phyloP scores from a whole-genome alignment of 1,139 yeast species.

The Nakaseomyces uthaithaninus region DNA sequence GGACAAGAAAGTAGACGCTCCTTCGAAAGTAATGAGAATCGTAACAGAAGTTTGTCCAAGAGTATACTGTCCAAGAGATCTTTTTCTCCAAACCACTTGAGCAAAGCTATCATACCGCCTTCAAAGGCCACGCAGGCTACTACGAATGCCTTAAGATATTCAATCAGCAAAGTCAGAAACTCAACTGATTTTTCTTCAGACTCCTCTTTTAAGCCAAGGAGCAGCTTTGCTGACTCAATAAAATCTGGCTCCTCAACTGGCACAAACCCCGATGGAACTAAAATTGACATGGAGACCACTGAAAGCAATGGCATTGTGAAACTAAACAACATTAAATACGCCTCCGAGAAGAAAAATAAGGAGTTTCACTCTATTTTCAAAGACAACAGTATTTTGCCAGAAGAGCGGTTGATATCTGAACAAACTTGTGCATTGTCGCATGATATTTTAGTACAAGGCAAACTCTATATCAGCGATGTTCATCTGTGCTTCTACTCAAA shows the following conservation, averaged over 20 bases:
- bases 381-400: constrained; percentile 38
- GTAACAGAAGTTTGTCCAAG: constrained; percentile 24
- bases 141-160: constrained; percentile 16
- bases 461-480: constrained; percentile 52
- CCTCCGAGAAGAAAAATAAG: constrained; percentile 42
- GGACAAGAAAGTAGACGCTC: not conserved
- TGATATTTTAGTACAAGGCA: constrained; percentile 67
- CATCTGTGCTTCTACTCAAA: constrained; percentile 63
- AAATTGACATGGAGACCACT: not conserved
- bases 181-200: constrained; percentile 11
- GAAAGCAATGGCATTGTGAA: constrained; percentile 12
- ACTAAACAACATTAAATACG: constrained; percentile 29
- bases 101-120: constrained; percentile 27
- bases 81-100: constrained; percentile 23
- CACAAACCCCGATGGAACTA: constrained; percentile 2
- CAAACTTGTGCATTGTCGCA: constrained; percentile 64
- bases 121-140: constrained; percentile 9
- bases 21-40: constrained; percentile 14
- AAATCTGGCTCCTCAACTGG: constrained; percentile 13
- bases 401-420: constrained; percentile 54
- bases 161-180: constrained; percentile 18
- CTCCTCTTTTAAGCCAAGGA: constrained; percentile 12
- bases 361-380: constrained; percentile 60
- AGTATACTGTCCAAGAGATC: constrained; percentile 25
- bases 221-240: constrained; percentile 6